Conservation (phyloP, 1,139 yeast species). For the Sugiyamaella sp. region DNA sequence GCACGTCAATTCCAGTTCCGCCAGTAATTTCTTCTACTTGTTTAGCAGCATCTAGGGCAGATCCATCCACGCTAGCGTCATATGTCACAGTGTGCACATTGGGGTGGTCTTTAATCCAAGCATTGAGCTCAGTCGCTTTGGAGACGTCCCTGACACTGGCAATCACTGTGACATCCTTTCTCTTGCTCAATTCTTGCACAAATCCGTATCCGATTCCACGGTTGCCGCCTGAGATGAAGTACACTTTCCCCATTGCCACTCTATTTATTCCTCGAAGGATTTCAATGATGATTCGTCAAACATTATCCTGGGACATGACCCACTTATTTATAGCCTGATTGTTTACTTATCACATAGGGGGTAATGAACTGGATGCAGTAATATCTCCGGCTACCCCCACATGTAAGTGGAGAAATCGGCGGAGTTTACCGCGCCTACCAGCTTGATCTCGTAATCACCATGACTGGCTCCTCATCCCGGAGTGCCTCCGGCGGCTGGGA, state of each 20-base stretch:
- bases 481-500: too few relatives aligned
- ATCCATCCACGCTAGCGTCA: slow-evolving; percentile 17
- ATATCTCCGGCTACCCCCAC: slow-evolving; percentile 10
- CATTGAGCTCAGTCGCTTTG: slow-evolving; percentile 18
- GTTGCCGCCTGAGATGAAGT: slow-evolving; percentile 25
- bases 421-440: background rate
- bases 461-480: too few relatives aligned
- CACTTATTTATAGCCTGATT: background rate
- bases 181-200: slow-evolving; percentile 13
- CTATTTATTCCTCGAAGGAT: background rate
- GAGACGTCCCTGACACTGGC: slow-evolving; percentile 17
- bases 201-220: slow-evolving; percentile 25
- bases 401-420: slow-evolving; percentile 3
- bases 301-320: background rate
- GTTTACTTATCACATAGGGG: background rate
- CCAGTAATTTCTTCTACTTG: slow-evolving; percentile 19
- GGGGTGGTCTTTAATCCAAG: slow-evolving; percentile 14
- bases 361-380: slow-evolving; percentile 7
- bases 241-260: slow-evolving; percentile 9
- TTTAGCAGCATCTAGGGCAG: slow-evolving; percentile 20
- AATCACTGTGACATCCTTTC: slow-evolving; percentile 16
- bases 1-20: slow-evolving; percentile 20
- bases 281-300: background rate
- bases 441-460: too few relatives aligned
- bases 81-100: slow-evolving; percentile 21